Base-by-base conservation (phyloP, 139 green algal species). In the Chlorella sp. region DNA sequence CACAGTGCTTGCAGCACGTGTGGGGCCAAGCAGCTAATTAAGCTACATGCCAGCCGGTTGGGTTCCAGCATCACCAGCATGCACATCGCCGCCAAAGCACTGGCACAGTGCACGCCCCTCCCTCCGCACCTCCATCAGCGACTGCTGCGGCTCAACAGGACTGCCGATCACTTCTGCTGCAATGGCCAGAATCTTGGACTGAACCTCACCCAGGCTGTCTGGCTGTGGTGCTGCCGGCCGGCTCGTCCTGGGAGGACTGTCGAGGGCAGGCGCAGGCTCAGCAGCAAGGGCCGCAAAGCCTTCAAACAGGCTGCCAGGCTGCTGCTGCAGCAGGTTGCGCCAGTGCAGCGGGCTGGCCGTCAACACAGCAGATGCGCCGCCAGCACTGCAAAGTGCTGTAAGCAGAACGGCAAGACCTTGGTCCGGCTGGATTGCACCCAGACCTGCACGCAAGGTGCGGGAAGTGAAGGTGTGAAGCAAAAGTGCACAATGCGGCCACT, bases 121-220 rank as follows among this genome's bases (percentile, higher is more conserved):
- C 13, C 24, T 32, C 16, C 77, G 14, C 72, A 82, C 82, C 48
- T 86, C 89, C 88, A 96, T 94, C n/a, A 96, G 84, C 1, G 94
- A 93, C 46, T 93, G 87, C 34, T 92, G 83, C 20, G 73, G 40
- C 17, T 73, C 56, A 26, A 94, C 81, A 5, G 41, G 16, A 13
- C 40, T 11, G 13, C 78, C 76, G 17, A 87, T 32, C 14, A 84
- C 64, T 28, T 48, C 62, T 0, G 64, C 32, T 2, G n/a, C 79
- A 9, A 76, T 36, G 32, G 48, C 48, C 46, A 80, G 28, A 34
- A 85, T 38, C 46, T 56, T 38, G 34, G 46, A 26, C 48, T 60
- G 67, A 3, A 76, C 51, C 44, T 54, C 65, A 16, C 62, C 24
- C 17, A 22, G 13, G 22, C 80, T 17, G 60, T 43, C 78, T 24